These are phyloP conservation scores for Podosphaera fusca DNA, from an alignment of 2,329 filamentous ascomycete species.

Conservation along the genomic window DNA sequence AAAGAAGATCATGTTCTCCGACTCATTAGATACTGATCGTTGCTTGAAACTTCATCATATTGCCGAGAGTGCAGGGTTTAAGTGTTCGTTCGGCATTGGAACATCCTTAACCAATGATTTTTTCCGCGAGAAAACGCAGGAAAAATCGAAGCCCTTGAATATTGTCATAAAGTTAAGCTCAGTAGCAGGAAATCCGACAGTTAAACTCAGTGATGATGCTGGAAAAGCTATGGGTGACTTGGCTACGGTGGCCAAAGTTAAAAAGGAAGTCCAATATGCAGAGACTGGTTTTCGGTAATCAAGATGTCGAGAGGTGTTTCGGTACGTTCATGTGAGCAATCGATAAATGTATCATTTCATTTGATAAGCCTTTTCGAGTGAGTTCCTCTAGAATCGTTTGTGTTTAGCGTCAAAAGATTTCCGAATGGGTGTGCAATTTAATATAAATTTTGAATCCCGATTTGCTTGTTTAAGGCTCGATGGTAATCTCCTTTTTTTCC, in stretches of 20 bases:
- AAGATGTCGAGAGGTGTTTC: too few species aligned
- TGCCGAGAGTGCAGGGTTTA: slow-evolving; percentile 59
- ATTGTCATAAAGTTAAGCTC: slow-evolving; percentile 95
- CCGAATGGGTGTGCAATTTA: too few species aligned
- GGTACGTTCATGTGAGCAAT: too few species aligned
- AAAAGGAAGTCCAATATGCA: slow-evolving; percentile 34
- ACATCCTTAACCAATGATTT: slow-evolving; percentile 96
- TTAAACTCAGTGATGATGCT: slow-evolving; percentile 82
- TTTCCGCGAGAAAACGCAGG: slow-evolving; percentile 41
- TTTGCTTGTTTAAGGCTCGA: too few species aligned
- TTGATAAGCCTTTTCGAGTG: too few species aligned
- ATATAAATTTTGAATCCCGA: too few species aligned
- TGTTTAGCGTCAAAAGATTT: too few species aligned
- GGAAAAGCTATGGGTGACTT: slow-evolving; percentile 82
- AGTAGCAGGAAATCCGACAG: slow-evolving; percentile 54
- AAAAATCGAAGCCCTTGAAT: slow-evolving; percentile 77
- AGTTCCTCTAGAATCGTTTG: too few species aligned
- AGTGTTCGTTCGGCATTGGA: slow-evolving; percentile 77
- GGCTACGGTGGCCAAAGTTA: slow-evolving; percentile 57
- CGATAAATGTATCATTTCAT: too few species aligned
- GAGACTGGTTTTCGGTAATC: too few species aligned
- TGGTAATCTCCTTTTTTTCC: too few species aligned
- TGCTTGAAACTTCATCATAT: slow-evolving; percentile 77
- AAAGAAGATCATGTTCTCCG: slow-evolving; percentile 80
- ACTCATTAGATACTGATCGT: slow-evolving; percentile 75